phyloP scores from a whole-genome alignment of 352 stramenopile species.

The Elongisporangium prolatum region DNA sequence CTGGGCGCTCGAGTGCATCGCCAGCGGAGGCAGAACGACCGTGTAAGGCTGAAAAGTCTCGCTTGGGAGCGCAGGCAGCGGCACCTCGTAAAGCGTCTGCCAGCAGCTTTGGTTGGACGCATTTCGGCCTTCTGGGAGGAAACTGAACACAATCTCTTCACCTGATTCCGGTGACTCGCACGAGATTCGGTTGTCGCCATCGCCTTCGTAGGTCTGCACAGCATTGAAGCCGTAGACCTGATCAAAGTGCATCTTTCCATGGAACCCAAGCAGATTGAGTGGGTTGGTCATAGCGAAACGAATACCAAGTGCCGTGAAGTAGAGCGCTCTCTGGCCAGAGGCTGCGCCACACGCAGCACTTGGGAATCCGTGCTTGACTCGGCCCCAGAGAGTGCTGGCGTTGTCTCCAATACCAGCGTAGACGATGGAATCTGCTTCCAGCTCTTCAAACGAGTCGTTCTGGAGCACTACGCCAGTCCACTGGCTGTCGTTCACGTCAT shows the following conservation, averaged over 20 bases:
- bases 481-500: slow-evolving; percentile 20
- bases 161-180: slow-evolving; percentile 42
- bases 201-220: slow-evolving; percentile 36
- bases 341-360: slow-evolving; percentile 43
- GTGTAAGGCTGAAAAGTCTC: slow-evolving; percentile 15
- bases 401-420: not conserved
- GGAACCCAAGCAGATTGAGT: slow-evolving; percentile 42
- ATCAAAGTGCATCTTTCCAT: slow-evolving; percentile 59
- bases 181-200: slow-evolving; percentile 51
- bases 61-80: slow-evolving; percentile 7
- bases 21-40: slow-evolving; percentile 26
- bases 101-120: slow-evolving; percentile 40
- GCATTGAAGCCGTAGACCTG: slow-evolving; percentile 50
- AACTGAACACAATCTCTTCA: slow-evolving; percentile 56
- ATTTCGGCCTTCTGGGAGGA: slow-evolving; percentile 22
- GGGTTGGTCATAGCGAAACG: slow-evolving; percentile 39
- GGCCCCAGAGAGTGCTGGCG: slow-evolving; percentile 40
- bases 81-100: slow-evolving; percentile 29
- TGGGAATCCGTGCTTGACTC: slow-evolving; percentile 49
- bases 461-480: slow-evolving; percentile 50
- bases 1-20: slow-evolving; percentile 39
- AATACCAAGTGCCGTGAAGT: slow-evolving; percentile 59
- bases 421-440: slow-evolving; percentile 3
- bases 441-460: slow-evolving; percentile 57
- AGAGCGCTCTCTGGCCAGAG: slow-evolving; percentile 39